phyloP scores from a whole-genome alignment of 1,139 yeast species.

The Spathaspora sp. region DNA sequence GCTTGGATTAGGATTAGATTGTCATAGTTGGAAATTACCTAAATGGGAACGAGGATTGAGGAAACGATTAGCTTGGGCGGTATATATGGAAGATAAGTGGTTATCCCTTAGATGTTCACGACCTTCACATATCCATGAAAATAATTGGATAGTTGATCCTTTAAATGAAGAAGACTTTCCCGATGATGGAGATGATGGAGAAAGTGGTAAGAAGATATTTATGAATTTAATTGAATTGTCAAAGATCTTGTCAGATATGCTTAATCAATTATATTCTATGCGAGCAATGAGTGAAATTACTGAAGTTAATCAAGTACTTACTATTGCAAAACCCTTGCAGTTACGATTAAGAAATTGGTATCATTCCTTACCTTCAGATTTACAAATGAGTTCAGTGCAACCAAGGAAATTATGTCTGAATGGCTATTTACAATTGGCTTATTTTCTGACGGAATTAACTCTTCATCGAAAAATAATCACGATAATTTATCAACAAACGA shows the following conservation, averaged over 20 bases:
- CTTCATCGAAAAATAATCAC: slow-evolving; percentile 79
- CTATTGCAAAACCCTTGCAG: slow-evolving; percentile 82
- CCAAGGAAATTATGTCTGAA: slow-evolving; percentile 63
- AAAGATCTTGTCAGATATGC: slow-evolving; percentile 68
- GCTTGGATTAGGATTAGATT: slow-evolving; percentile 80
- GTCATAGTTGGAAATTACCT: slow-evolving; percentile 85
- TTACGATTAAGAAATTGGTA: slow-evolving; percentile 80
- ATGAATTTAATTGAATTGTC: slow-evolving; percentile 68
- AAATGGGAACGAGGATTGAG: slow-evolving; percentile 90
- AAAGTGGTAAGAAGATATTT: slow-evolving; percentile 69
- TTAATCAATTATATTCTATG: slow-evolving; percentile 70
- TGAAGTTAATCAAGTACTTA: slow-evolving; percentile 64
- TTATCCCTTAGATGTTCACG: slow-evolving; percentile 71
- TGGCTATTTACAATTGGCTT: slow-evolving; percentile 79
- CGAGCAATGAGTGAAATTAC: slow-evolving; percentile 56
- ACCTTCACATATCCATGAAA: slow-evolving; percentile 70
- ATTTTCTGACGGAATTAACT: slow-evolving; percentile 84
- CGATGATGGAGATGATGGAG: slow-evolving; percentile 69
- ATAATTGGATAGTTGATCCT: slow-evolving; percentile 68
- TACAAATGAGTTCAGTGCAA: slow-evolving; percentile 64
- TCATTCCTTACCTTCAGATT: slow-evolving; percentile 66
- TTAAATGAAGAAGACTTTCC: slow-evolving; percentile 76
- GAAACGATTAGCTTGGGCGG: slow-evolving; percentile 90
- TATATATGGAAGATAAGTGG: slow-evolving; percentile 89
- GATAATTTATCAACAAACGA: slow-evolving; percentile 46